phyloP scores from a whole-genome alignment of 176 grass and related monocot species.

The Zea luxurians region DNA sequence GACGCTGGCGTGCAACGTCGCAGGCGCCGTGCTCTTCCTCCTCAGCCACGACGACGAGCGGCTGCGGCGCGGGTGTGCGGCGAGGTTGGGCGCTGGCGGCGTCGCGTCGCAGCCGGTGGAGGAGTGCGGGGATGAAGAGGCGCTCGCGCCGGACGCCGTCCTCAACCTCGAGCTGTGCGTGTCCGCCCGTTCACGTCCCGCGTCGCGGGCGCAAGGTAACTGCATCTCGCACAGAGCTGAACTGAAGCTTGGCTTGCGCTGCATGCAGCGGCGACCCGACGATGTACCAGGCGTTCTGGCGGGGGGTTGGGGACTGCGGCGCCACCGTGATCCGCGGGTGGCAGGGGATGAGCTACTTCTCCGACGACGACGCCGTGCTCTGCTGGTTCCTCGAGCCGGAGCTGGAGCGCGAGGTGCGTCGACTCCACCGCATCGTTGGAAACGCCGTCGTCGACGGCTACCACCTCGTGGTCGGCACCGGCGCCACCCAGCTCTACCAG shows the following conservation, averaged over 20 bases:
- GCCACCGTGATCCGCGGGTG: conserved; percentile 45
- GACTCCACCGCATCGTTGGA: conserved; percentile 58
- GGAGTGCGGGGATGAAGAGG: not conserved
- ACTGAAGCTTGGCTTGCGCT: not conserved
- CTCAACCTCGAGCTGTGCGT: conserved; percentile 68
- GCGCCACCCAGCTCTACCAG: conserved; percentile 77
- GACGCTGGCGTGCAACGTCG: conserved; percentile 3
- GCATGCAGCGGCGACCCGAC: conserved; percentile 61
- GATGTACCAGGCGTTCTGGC: conserved; percentile 77
- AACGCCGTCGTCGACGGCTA: conserved; percentile 50
- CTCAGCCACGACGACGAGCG: not conserved
- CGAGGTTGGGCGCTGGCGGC: too few species aligned
- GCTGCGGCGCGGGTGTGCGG: too few species aligned
- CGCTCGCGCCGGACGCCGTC: conserved; percentile 41
- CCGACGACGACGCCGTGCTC: conserved; percentile 40
- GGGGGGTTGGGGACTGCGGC: conserved; percentile 28
- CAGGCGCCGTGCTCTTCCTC: conserved; percentile 4
- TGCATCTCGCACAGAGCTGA: too few species aligned
- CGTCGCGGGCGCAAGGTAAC: not conserved
- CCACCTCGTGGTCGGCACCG: conserved; percentile 68
- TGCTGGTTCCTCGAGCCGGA: conserved; percentile 67
- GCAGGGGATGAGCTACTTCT: conserved; percentile 64
- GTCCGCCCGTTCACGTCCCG: not conserved
- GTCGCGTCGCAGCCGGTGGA: not conserved
- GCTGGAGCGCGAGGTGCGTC: conserved; percentile 48